Percentiles rank a stretch among this genome's conserved stretches.
phyloP scores from a whole-genome alignment of 352 stramenopile genomes.

The Globisporangium heterothallicum region DNA sequence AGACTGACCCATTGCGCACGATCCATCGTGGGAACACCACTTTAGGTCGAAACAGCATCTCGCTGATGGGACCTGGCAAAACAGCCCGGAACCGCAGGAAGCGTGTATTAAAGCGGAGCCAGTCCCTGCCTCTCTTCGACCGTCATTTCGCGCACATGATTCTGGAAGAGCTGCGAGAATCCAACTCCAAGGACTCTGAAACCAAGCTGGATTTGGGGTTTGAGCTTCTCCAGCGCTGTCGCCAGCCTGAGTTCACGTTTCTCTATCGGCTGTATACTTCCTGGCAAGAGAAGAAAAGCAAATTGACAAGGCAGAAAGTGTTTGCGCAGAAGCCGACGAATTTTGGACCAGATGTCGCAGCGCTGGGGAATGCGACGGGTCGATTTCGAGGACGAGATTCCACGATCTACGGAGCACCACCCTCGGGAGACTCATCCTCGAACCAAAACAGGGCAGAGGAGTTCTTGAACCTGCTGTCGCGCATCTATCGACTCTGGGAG shows the following conservation, averaged over 20 bases:
- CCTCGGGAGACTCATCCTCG: background rate
- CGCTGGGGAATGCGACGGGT: background rate
- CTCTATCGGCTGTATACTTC: constrained; percentile 43
- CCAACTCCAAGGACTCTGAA: constrained; percentile 49
- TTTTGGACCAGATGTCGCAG: background rate
- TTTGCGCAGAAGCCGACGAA: background rate
- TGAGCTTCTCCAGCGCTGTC: constrained; percentile 43
- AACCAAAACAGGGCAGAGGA: constrained; percentile 25
- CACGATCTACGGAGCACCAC: background rate
- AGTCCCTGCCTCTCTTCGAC: constrained; percentile 61
- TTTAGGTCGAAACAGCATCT: constrained; percentile 11
- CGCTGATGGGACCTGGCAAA: constrained; percentile 7
- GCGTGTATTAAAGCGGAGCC: constrained; percentile 52
- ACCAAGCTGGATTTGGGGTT: constrained; percentile 55
- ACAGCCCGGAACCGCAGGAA: constrained; percentile 17
- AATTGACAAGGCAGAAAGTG: constrained; percentile 3
- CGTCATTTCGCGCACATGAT: constrained; percentile 55
- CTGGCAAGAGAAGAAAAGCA: constrained; percentile 21
- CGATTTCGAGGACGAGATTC: background rate
- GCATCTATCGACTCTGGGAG: constrained; percentile 54
- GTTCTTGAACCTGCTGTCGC: constrained; percentile 46
- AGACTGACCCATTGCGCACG: background rate
- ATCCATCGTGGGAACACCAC: constrained; percentile 14
- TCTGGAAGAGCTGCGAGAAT: constrained; percentile 44
- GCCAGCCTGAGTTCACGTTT: constrained; percentile 50